Evolutionary conservation across 139 green algal genomes (phyloP).

Genomic region (Pseudopediastrum boryanum): DNA sequence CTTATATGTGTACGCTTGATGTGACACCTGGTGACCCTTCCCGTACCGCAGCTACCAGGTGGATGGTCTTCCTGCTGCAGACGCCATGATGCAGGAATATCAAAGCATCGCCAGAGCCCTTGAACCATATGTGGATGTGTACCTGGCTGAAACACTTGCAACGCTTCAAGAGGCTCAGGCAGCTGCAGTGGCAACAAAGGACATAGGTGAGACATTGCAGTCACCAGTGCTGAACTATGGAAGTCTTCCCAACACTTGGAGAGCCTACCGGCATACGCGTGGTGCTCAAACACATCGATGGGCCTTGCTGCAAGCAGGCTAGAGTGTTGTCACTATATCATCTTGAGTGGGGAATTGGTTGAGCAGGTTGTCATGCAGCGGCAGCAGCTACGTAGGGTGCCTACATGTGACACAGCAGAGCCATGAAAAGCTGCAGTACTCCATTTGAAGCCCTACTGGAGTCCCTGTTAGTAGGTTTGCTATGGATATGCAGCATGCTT

Average conservation of each 20-base stretch:
- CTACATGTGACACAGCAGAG: too few species aligned
- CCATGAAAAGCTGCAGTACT: too few species aligned
- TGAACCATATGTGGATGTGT: slow-evolving; percentile 50
- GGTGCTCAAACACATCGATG: background rate
- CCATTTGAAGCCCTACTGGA: too few species aligned
- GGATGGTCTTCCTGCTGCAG: background rate
- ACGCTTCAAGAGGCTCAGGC: slow-evolving; percentile 46
- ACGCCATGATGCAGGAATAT: slow-evolving; percentile 41
- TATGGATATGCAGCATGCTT: too few species aligned
- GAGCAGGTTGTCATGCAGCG: background rate
- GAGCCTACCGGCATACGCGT: background rate
- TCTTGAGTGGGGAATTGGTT: background rate
- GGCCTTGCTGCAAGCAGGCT: background rate
- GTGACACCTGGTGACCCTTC: background rate
- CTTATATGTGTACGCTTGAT: background rate
- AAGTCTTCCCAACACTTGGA: background rate
- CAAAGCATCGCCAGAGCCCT: slow-evolving; percentile 39
- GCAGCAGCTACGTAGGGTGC: too few species aligned
- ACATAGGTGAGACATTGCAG: background rate
- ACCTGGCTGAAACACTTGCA: slow-evolving; percentile 68
- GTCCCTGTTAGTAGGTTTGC: too few species aligned
- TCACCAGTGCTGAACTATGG: background rate
- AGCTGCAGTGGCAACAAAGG: slow-evolving; percentile 38
- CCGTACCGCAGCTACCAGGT: slow-evolving; percentile 38
- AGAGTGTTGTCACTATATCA: background rate